A percentile compares a stretch with the other conserved stretches of the same genome.
These are phyloP conservation scores for Talaromyces sp. DNA, from an alignment of 2,329 filamentous ascomycete genomes.

Conservation along the genomic window DNA sequence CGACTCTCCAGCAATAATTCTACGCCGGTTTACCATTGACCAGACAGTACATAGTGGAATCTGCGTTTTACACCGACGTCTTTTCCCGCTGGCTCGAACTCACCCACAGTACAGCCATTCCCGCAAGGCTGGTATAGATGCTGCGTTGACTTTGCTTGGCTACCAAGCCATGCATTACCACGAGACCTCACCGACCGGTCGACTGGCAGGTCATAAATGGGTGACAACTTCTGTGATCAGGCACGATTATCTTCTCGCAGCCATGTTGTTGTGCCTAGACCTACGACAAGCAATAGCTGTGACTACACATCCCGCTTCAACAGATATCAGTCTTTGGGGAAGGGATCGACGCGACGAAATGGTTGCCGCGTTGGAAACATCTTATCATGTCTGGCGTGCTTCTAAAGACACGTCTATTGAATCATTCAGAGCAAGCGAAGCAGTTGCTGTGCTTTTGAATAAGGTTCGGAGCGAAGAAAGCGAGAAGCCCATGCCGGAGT, in stretches of 20 bases:
- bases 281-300: constrained; percentile 52
- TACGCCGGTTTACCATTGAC: constrained; percentile 64
- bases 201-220: constrained; percentile 68
- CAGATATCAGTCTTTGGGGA: constrained; percentile 32
- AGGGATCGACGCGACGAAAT: constrained; percentile 57
- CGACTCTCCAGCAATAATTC: constrained; percentile 61
- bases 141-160: constrained; percentile 68
- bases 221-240: constrained; percentile 71
- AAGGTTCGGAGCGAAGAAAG: constrained; percentile 39
- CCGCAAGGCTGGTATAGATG: constrained; percentile 70
- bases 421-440: constrained; percentile 72
- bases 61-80: constrained; percentile 78
- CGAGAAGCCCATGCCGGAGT: neutral
- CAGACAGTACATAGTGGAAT: constrained; percentile 61
- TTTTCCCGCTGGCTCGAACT: constrained; percentile 64
- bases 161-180: constrained; percentile 68
- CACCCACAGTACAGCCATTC: constrained; percentile 74
- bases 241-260: constrained; percentile 75
- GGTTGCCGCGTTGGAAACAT: constrained; percentile 64
- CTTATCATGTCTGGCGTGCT: constrained; percentile 70
- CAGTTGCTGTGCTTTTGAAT: constrained; percentile 72
- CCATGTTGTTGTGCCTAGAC: constrained; percentile 74
- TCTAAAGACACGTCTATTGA: constrained; percentile 72
- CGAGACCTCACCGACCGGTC: constrained; percentile 66
- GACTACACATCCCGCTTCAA: constrained; percentile 14